Conservation (phyloP, 148 eudicot genomes). For the Chenopodium suecicum region DNA sequence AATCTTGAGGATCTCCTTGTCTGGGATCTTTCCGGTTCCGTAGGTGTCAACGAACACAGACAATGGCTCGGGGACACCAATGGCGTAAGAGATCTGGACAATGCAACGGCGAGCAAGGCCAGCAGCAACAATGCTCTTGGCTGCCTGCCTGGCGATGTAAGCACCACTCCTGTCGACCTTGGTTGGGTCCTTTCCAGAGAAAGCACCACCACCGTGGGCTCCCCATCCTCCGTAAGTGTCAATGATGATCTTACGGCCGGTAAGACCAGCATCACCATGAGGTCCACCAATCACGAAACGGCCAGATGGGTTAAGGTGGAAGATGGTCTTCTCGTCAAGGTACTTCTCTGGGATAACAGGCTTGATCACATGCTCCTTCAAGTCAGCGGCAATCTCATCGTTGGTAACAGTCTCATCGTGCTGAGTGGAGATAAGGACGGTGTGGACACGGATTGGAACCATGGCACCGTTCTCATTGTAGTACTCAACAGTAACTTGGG, state of each 20-base stretch:
- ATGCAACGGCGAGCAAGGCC: slow-evolving; percentile 54
- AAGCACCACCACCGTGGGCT: slow-evolving; percentile 54
- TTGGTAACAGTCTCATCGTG: slow-evolving; percentile 42
- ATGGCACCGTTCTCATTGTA: slow-evolving; percentile 40
- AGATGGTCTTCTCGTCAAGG: slow-evolving; percentile 59
- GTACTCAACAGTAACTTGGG: slow-evolving; percentile 45
- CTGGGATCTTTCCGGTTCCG: slow-evolving; percentile 45
- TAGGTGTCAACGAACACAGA: slow-evolving; percentile 51
- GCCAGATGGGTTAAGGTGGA: slow-evolving; percentile 56
- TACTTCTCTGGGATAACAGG: slow-evolving; percentile 51
- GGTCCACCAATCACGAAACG: slow-evolving; percentile 55
- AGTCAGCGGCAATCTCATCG: slow-evolving; percentile 40
- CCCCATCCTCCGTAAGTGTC: slow-evolving; percentile 59
- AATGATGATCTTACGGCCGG: slow-evolving; percentile 53
- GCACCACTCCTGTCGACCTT: slow-evolving; percentile 58
- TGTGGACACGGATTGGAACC: slow-evolving; percentile 42
- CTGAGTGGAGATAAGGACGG: slow-evolving; percentile 41
- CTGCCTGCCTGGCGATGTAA: slow-evolving; percentile 49
- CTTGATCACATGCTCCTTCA: slow-evolving; percentile 49
- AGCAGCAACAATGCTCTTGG: slow-evolving; percentile 52
- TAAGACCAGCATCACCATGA: slow-evolving; percentile 53
- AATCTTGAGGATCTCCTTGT: slow-evolving; percentile 44
- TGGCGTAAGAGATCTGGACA: slow-evolving; percentile 51
- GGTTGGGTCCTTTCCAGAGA: slow-evolving; percentile 54
- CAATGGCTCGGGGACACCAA: slow-evolving; percentile 51